A percentile compares a stretch with the other conserved stretches of the same genome.
Conservation (phyloP, 176 grass and related monocot genomes). For the Eleusine indica region DNA sequence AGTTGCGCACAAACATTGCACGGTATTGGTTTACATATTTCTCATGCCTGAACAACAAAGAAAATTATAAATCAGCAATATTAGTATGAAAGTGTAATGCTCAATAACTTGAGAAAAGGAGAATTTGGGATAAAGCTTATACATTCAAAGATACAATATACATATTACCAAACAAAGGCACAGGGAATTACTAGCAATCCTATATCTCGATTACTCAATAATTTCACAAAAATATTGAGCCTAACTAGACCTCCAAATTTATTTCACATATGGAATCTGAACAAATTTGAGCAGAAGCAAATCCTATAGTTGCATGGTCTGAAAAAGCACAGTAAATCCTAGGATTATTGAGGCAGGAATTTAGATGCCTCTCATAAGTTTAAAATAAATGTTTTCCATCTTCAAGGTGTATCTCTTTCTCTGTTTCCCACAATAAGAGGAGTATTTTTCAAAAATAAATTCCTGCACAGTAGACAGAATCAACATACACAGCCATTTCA, state of each 20-base stretch:
- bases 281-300: slow-evolving; percentile 3
- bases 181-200: background rate
- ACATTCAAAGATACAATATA: too few species aligned
- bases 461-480: background rate
- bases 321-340: background rate
- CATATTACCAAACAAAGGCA: background rate
- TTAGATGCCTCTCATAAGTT: background rate
- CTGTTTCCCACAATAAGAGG: background rate
- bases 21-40: slow-evolving; percentile 89
- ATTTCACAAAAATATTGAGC: background rate
- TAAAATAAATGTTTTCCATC: background rate
- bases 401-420: background rate
- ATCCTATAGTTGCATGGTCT: background rate
- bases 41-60: slow-evolving; percentile 69
- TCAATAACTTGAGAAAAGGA: background rate
- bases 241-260: background rate
- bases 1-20: slow-evolving; percentile 89
- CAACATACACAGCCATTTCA: background rate
- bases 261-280: background rate
- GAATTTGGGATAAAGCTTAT: background rate
- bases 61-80: background rate
- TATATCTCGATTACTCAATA: background rate
- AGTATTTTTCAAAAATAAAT: background rate
- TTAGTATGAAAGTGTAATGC: background rate
- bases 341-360: background rate